Conservation (phyloP, 78 protist species). For the Andalucia godoyi region DNA sequence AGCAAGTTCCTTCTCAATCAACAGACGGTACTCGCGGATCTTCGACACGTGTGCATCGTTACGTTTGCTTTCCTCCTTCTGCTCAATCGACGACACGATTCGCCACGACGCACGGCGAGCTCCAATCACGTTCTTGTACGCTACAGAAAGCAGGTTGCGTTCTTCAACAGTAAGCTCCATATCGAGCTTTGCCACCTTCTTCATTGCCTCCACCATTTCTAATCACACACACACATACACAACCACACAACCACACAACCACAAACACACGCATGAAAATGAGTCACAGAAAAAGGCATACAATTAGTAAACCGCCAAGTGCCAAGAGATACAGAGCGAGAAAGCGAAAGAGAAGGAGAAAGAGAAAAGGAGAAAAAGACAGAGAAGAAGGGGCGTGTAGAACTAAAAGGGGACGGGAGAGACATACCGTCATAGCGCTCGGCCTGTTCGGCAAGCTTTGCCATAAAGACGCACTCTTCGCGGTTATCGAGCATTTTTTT, state of each 20-base stretch:
- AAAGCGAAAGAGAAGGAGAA: neutral
- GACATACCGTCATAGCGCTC: slow-evolving; percentile 68
- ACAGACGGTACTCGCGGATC: slow-evolving; percentile 13
- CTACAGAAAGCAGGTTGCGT: slow-evolving; percentile 95
- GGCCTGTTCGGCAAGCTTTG: slow-evolving; percentile 89
- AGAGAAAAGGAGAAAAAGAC: neutral
- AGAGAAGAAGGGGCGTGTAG: neutral
- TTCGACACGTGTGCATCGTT: slow-evolving; percentile 22
- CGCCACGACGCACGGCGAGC: slow-evolving; percentile 97
- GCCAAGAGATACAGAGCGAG: neutral
- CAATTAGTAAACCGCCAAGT: no score
- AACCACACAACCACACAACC: neutral
- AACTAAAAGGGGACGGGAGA: neutral
- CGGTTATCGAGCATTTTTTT: slow-evolving; percentile 10
- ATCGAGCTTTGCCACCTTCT: slow-evolving; percentile 66
- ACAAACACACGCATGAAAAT: no score
- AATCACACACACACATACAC: no score
- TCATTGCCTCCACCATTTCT: slow-evolving; percentile 90
- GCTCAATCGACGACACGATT: slow-evolving; percentile 79
- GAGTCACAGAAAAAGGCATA: no score
- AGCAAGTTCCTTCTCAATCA: slow-evolving; percentile 77
- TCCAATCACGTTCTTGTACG: slow-evolving; percentile 98
- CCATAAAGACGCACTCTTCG: slow-evolving; percentile 67
- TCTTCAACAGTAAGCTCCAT: slow-evolving; percentile 89
- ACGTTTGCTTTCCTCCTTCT: slow-evolving; percentile 24